A percentile compares a stretch with the other conserved stretches of the same genome.
phyloP scores from a whole-genome alignment of 805 yeast genomes.

The Blastobotrys americana region DNA sequence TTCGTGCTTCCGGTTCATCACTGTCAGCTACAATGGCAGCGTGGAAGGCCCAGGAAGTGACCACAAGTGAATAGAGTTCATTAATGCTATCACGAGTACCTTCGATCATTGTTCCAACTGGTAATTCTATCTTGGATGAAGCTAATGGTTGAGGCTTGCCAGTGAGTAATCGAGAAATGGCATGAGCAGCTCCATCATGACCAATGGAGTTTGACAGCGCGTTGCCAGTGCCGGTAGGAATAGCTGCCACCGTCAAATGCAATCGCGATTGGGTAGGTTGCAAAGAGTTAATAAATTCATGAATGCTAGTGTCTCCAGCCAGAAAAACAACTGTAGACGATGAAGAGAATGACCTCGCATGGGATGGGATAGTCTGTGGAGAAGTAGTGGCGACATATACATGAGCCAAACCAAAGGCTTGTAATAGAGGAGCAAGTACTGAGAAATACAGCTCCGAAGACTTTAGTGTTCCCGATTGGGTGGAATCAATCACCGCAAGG shows the following conservation, averaged over 20 bases:
- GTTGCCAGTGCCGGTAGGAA: conserved; percentile 87
- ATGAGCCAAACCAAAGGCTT: conserved; percentile 29
- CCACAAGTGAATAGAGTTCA: conserved; percentile 44
- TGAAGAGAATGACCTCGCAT: conserved; percentile 26
- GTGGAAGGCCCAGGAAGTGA: conserved; percentile 80
- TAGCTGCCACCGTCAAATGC: conserved; percentile 25
- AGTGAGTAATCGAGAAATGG: conserved; percentile 25
- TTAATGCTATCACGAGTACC: conserved; percentile 19
- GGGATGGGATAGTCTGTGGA: conserved; percentile 26
- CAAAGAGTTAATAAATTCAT: conserved; percentile 61
- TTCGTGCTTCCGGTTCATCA: conserved; percentile 59
- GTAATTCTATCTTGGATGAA: conserved; percentile 40
- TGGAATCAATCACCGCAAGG: conserved; percentile 31
- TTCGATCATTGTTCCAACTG: conserved; percentile 24
- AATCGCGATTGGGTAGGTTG: conserved; percentile 14
- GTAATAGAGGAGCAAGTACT: conserved; percentile 29
- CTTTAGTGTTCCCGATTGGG: conserved; percentile 24
- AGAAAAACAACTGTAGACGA: conserved; percentile 47
- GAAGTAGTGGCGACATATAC: conserved; percentile 31
- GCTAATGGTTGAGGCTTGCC: conserved; percentile 35
- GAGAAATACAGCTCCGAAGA: conserved; percentile 26
- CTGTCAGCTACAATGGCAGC: conserved; percentile 78
- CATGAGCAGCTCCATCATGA: conserved; percentile 22
- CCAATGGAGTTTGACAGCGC: conserved; percentile 63
- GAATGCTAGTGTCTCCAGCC: conserved; percentile 82